Conservation (phyloP, 2,329 filamentous ascomycete species). For the Penicillium capsulatum region DNA sequence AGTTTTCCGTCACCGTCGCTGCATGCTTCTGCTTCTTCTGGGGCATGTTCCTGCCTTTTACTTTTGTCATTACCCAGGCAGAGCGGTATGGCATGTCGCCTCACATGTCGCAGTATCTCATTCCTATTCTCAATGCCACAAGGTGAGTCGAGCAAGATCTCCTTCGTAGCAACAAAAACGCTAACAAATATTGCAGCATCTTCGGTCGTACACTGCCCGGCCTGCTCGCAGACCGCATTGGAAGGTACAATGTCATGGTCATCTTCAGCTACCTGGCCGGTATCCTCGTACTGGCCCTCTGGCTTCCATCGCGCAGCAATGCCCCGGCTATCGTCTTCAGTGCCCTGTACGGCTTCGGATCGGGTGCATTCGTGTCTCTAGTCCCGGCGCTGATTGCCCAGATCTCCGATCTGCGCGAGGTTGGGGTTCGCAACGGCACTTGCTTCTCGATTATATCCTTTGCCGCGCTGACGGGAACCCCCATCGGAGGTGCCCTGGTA, state of each 20-base stretch:
- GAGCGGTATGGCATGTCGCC: slow-evolving; percentile 48
- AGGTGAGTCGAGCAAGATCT: slow-evolving; percentile 28
- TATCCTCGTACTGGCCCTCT: slow-evolving; percentile 46
- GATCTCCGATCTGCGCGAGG: slow-evolving; percentile 64
- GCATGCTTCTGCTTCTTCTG: slow-evolving; percentile 46
- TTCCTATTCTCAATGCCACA: slow-evolving; percentile 52
- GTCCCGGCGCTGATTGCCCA: slow-evolving; percentile 63
- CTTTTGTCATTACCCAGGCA: slow-evolving; percentile 49
- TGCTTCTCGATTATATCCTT: slow-evolving; percentile 60
- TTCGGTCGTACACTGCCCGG: slow-evolving; percentile 34
- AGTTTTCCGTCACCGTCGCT: slow-evolving; percentile 21
- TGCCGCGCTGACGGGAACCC: slow-evolving; percentile 54
- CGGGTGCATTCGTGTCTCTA: slow-evolving; percentile 62
- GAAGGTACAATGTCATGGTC: slow-evolving; percentile 41
- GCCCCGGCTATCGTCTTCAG: slow-evolving; percentile 61
- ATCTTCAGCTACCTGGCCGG: slow-evolving; percentile 43
- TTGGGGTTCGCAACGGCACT: slow-evolving; percentile 64
- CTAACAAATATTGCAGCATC: slow-evolving; percentile 19
- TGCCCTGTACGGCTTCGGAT: slow-evolving; percentile 65
- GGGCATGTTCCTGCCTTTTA: slow-evolving; percentile 58
- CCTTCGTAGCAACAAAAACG: not conserved
- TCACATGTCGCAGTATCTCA: slow-evolving; percentile 49
- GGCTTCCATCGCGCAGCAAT: slow-evolving; percentile 52
- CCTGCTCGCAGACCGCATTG: slow-evolving; percentile 29
- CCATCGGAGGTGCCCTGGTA: slow-evolving; percentile 27